Evolutionary conservation across 495 filamentous ascomycete species (phyloP).

Genomic region (Aspergillus nanangensis): DNA sequence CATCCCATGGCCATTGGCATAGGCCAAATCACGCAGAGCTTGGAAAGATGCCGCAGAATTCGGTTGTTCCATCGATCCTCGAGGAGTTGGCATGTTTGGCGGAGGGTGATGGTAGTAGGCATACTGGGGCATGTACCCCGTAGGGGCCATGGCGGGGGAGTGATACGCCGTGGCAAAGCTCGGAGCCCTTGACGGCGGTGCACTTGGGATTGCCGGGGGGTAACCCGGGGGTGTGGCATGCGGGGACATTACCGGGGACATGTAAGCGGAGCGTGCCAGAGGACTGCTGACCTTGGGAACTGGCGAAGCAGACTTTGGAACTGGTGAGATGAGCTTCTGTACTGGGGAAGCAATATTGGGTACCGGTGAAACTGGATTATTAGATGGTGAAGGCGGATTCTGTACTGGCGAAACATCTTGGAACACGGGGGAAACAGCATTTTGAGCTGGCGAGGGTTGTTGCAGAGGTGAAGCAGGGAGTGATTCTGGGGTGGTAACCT

Average conservation of each 20-base stretch:
- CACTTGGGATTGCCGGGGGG: slow-evolving; percentile 3
- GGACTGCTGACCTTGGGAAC: slow-evolving; percentile 37
- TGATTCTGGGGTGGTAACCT: background rate
- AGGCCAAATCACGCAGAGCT: slow-evolving; percentile 24
- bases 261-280: slow-evolving; percentile 30
- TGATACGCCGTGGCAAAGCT: slow-evolving; percentile 29
- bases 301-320: slow-evolving; percentile 27
- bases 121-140: slow-evolving; percentile 33
- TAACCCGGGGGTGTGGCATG: slow-evolving; percentile 22
- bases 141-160: slow-evolving; percentile 36
- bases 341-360: slow-evolving; percentile 16
- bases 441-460: background rate
- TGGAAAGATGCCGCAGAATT: slow-evolving; percentile 32
- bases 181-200: slow-evolving; percentile 15
- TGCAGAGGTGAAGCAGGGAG: background rate
- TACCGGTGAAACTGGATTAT: slow-evolving; percentile 11
- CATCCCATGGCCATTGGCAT: slow-evolving; percentile 9
- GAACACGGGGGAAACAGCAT: slow-evolving; percentile 1
- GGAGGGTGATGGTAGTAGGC: slow-evolving; percentile 24
- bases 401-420: slow-evolving; percentile 9
- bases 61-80: slow-evolving; percentile 30
- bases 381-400: slow-evolving; percentile 15
- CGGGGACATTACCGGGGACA: slow-evolving; percentile 37
- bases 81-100: slow-evolving; percentile 20
- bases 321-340: slow-evolving; percentile 15